These are phyloP conservation scores for Fusarium sp. DNA, from an alignment of 2,329 filamentous ascomycete genomes.

Conservation along the genomic window DNA sequence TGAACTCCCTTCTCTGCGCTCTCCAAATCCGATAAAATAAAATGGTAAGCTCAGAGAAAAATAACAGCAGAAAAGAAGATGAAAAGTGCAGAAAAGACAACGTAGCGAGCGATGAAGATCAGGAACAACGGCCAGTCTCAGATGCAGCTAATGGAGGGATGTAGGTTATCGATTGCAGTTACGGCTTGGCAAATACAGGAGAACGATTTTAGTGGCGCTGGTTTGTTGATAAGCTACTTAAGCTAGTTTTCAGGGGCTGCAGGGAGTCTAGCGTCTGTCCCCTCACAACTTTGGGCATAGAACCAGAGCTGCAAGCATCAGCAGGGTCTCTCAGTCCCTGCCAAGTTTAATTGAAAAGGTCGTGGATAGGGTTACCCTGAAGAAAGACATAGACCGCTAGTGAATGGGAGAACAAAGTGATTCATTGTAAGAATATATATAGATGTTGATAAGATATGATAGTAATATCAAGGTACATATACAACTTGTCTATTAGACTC, in stretches of 20 bases:
- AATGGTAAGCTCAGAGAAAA: neutral
- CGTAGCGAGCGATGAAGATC: conserved; percentile 7
- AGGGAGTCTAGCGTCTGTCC: conserved; percentile 16
- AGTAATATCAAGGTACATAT: neutral
- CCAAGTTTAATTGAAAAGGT: conserved; percentile 12
- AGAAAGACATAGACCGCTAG: neutral
- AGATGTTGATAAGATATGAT: too few relatives aligned
- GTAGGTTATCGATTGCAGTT: conserved; percentile 8
- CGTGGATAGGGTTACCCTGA: neutral
- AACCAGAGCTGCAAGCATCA: neutral
- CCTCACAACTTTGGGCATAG: conserved; percentile 5
- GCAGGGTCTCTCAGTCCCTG: conserved; percentile 12
- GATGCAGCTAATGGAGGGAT: conserved; percentile 11
- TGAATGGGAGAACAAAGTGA: neutral
- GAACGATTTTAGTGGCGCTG: conserved; percentile 22
- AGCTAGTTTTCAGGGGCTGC: conserved; percentile 15
- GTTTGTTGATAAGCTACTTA: conserved; percentile 20
- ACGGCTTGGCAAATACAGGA: conserved; percentile 17
- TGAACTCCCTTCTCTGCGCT: neutral
- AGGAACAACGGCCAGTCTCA: conserved; percentile 14
- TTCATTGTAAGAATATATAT: too few relatives aligned
- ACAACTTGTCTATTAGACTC: neutral
- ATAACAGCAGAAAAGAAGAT: conserved; percentile 7
- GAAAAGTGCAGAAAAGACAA: neutral
- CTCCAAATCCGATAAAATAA: conserved; percentile 1